Base-by-base conservation (phyloP, 805 yeast genomes). In the Schwanniomyces yamadae region DNA sequence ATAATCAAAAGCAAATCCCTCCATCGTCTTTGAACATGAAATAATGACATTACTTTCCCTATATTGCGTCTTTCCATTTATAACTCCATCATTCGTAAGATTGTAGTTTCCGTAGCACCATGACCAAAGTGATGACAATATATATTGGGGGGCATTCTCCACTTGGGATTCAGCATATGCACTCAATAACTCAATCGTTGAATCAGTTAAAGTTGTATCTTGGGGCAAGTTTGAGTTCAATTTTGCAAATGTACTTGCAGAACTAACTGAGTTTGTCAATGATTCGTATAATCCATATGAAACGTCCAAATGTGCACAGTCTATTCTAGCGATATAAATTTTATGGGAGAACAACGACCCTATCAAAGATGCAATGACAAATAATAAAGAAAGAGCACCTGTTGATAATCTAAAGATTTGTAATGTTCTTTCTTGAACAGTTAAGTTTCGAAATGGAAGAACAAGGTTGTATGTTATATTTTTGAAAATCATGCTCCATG, bases 251-350 rank as follows among this genome's bases (percentile, higher is more conserved):
- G 42, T 38, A 13, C 44, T 43, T 12, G 54, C 41, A 12, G 48
- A 34, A n/a, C 58, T 36, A 9, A 62, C 66, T 10, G 64, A 50
- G 13, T 45, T 49, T 30, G 75, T 53, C 36, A 75, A 53, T 4
- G 72, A 61, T 16, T 65, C 52, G 45, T 75, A 78, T 6, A 80
- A 53, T 1, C 84, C 85, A 13, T 57, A 46, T 1, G 80, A 70
- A 13, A 80, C 73, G 40, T 76, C 78, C 5, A 69, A 54, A 44
- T 74, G 80, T 4, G 73, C 65, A 39, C 79, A 76, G 46, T 72
- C 70, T 24, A 80, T 57, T 25, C 67, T 48, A 5, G 66, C 60
- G 7, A 70, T 49, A 42, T 55, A 58, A 15, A 50, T 43, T 2
- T 36, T 28, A 6, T 33, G 35, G 15, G 52, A 36, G 9, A 47